phyloP scores from a whole-genome alignment of 306 rosid genomes.

The Carpinus viminea region DNA sequence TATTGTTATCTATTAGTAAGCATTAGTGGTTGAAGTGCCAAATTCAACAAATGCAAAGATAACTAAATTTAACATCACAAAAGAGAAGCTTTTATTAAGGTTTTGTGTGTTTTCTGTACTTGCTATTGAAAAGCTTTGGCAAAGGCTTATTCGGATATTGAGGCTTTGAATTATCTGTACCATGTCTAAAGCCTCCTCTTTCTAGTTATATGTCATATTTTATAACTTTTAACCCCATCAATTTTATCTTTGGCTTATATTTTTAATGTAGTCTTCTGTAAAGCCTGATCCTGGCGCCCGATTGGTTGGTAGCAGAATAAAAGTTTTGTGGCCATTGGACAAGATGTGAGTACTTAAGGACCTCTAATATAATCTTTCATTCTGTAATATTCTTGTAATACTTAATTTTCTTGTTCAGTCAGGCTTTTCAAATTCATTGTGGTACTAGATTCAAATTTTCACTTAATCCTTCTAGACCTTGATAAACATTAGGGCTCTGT shows the following conservation, averaged over 20 bases:
- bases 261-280: slow-evolving; percentile 42
- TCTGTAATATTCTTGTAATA: slow-evolving; percentile 8
- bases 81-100: background rate
- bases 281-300: slow-evolving; percentile 23
- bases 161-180: background rate
- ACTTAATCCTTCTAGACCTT: background rate
- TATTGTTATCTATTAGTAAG: background rate
- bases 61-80: background rate
- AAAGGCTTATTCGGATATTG: background rate
- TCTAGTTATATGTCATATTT: background rate
- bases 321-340: slow-evolving; percentile 89
- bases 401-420: background rate
- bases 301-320: slow-evolving; percentile 61
- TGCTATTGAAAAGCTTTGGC: background rate
- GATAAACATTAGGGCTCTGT: slow-evolving; percentile 9
- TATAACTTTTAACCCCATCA: background rate
- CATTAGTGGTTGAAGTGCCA: background rate
- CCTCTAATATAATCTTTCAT: slow-evolving; percentile 17
- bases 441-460: slow-evolving; percentile 1
- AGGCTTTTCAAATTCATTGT: background rate
- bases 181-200: background rate
- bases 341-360: slow-evolving; percentile 50
- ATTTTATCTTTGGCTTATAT: slow-evolving; percentile 1
- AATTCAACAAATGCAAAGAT: background rate
- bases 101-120: background rate